Evolutionary conservation across 306 rosid species (phyloP).

Genomic region (Prunus kanzakura): DNA sequence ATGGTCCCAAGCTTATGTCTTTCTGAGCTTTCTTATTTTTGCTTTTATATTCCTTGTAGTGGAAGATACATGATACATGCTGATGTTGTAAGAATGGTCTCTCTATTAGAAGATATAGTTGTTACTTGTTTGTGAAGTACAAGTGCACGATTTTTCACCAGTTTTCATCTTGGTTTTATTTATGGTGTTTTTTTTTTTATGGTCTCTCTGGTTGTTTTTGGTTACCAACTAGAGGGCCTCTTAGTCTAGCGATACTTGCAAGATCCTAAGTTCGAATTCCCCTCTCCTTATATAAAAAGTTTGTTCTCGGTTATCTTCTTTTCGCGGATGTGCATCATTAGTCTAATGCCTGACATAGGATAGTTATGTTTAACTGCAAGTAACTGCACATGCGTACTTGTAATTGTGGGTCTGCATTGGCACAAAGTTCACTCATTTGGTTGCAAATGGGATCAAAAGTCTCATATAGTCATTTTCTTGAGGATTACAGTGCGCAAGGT

Average conservation of each 20-base stretch:
- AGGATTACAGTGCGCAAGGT: not conserved
- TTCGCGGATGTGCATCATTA: too few relatives aligned
- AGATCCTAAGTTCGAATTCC: too few relatives aligned
- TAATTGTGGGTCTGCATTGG: not conserved
- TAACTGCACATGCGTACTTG: too few relatives aligned
- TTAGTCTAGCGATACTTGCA: too few relatives aligned
- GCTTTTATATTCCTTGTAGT: not conserved
- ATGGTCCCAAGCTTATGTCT: slow-evolving; percentile 89
- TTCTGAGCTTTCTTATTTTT: not conserved
- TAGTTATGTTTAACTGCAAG: too few relatives aligned
- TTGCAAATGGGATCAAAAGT: not conserved
- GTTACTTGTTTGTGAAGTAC: not conserved
- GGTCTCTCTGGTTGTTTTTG: too few relatives aligned
- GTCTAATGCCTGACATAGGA: too few relatives aligned
- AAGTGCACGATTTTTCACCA: not conserved
- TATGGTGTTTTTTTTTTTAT: too few relatives aligned
- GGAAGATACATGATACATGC: slow-evolving; percentile 3
- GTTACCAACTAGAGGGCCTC: too few relatives aligned
- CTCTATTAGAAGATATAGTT: not conserved
- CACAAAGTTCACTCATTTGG: not conserved
- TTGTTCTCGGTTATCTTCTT: too few relatives aligned
- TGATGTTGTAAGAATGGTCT: slow-evolving; percentile 9
- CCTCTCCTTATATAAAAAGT: too few relatives aligned
- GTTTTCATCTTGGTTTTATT: not conserved
- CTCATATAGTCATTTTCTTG: not conserved